Base-by-base conservation (phyloP, 345 rosid species). In the Pistacia vera region DNA sequence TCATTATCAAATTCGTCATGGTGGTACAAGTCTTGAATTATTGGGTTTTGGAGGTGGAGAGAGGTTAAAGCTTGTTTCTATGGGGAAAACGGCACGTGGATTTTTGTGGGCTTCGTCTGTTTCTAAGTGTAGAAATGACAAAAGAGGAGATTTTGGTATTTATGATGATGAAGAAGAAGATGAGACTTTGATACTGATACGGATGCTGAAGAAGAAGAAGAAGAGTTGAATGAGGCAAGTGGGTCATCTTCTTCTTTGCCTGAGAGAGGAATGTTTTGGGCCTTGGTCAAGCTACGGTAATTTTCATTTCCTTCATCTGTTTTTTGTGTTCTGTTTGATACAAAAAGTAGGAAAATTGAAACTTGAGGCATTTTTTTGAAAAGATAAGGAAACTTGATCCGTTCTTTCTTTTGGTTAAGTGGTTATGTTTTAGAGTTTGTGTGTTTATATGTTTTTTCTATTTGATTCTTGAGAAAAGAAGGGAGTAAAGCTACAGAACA, bases 281-380 rank as follows among this genome's bases (percentile, higher is more conserved):
- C 70, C 97, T 95, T 65, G 96, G 99, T 72, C 99, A 95, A 87
- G 98, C 98, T 84, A 95, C 91, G 99, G 98, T 94, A 76, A 66
- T 16, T 52, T 75, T 44, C 8, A 41, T 41, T 41, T 41, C 46
- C 46, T 41, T 38, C 10, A 18, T 18, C 38, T 30, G 0, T 11
- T 38, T 22, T 41, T 46, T 20, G n/a, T 49, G 67, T 60, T 16
- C 1, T 64, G 56, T 20, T 61, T 59, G 28, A 14, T 11, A 4
- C 65, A 61, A 28, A 61, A 30, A 11, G 9, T 3, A 35, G 65
- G 13, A 61, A 30, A 54, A 12, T 54, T 54, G 57, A 14, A 54
- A 13, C 57, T 54, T 54, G 17, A 14, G 57, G 5, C 4, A 54
- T 11, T 51, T 0, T 17, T 4, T 54, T 22, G 20, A 3, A 13